A percentile compares a stretch with the other conserved stretches of the same genome.
These are phyloP conservation scores for Phytophthora pinifolia DNA, from an alignment of 352 stramenopile species.

Conservation along the genomic window DNA sequence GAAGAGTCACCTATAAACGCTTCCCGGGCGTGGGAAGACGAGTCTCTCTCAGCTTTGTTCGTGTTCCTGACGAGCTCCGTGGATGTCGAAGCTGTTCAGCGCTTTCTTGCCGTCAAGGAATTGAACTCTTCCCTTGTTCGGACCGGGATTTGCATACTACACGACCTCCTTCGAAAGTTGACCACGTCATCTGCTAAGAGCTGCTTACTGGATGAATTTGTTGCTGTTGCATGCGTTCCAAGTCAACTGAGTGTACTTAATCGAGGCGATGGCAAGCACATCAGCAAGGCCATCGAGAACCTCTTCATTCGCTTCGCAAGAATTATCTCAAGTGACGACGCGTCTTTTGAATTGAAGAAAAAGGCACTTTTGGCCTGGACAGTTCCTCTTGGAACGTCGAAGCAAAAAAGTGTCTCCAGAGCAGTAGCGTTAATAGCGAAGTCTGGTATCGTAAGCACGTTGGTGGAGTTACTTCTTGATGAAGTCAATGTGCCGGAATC, in stretches of 20 bases:
- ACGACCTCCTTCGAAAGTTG: conserved; percentile 56
- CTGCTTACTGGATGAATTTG: conserved; percentile 41
- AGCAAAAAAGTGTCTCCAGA: conserved; percentile 1
- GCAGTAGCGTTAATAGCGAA: conserved; percentile 27
- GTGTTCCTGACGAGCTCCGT: conserved; percentile 19
- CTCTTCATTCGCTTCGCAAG: conserved; percentile 50
- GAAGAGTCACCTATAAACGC: not conserved
- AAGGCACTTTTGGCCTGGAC: conserved; percentile 48
- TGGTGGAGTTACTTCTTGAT: conserved; percentile 31
- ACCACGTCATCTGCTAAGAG: conserved; percentile 45
- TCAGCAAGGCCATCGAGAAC: conserved; percentile 48
- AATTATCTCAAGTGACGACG: conserved; percentile 40
- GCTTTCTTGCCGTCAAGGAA: conserved; percentile 7
- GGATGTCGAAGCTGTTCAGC: conserved; percentile 8
- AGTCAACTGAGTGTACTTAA: not conserved
- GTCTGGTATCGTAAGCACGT: conserved; percentile 27
- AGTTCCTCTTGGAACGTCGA: conserved; percentile 18
- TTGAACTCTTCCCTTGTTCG: conserved; percentile 23
- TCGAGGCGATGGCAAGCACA: conserved; percentile 6
- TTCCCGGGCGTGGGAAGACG: not conserved
- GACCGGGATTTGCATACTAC: conserved; percentile 43
- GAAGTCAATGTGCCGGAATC: conserved; percentile 23
- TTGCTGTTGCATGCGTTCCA: conserved; percentile 8
- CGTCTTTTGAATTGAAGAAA: conserved; percentile 41
- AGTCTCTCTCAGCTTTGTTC: conserved; percentile 17